Evolutionary conservation across 805 yeast species (phyloP).

Genomic region (Ogataea wickerhamii): DNA sequence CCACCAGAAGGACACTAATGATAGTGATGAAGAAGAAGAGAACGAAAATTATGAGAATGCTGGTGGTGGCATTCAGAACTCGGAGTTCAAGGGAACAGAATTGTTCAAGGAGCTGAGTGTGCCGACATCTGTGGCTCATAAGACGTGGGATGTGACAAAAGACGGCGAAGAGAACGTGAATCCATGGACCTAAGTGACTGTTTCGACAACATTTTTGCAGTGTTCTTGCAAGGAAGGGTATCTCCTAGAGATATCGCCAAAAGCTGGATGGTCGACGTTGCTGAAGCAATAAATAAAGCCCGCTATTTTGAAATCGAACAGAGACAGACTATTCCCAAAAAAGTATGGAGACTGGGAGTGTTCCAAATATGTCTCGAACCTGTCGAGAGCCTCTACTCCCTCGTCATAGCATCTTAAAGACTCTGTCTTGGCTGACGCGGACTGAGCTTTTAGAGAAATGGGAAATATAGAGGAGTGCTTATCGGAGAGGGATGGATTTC

Average conservation of each 20-base stretch:
- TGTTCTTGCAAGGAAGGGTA: slow-evolving; percentile 12
- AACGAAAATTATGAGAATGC: slow-evolving; percentile 16
- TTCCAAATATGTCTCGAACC: slow-evolving; percentile 9
- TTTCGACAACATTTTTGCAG: slow-evolving; percentile 15
- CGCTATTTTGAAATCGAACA: slow-evolving; percentile 25
- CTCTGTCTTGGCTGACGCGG: slow-evolving; percentile 12
- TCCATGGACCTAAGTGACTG: slow-evolving; percentile 51
- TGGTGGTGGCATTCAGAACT: slow-evolving; percentile 8
- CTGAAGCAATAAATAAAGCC: slow-evolving; percentile 18
- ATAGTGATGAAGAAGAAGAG: slow-evolving; percentile 6
- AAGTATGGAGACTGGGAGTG: slow-evolving; percentile 6
- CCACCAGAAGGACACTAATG: slow-evolving; percentile 18
- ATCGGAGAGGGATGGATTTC: slow-evolving; percentile 34
- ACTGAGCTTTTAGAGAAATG: slow-evolving; percentile 5
- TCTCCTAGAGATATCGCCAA: slow-evolving; percentile 2
- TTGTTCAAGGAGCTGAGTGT: slow-evolving; percentile 45
- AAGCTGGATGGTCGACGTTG: slow-evolving; percentile 12
- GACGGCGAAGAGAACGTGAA: slow-evolving; percentile 53
- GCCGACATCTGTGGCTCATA: slow-evolving; percentile 50
- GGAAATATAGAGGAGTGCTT: slow-evolving; percentile 9
- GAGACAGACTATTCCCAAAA: slow-evolving; percentile 16
- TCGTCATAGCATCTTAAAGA: slow-evolving; percentile 12
- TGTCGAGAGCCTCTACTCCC: slow-evolving; percentile 13
- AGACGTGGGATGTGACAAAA: slow-evolving; percentile 45
- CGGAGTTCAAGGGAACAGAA: slow-evolving; percentile 39